Conservation (phyloP, 2,329 filamentous ascomycete genomes). For the Fusarium caatingaense region DNA sequence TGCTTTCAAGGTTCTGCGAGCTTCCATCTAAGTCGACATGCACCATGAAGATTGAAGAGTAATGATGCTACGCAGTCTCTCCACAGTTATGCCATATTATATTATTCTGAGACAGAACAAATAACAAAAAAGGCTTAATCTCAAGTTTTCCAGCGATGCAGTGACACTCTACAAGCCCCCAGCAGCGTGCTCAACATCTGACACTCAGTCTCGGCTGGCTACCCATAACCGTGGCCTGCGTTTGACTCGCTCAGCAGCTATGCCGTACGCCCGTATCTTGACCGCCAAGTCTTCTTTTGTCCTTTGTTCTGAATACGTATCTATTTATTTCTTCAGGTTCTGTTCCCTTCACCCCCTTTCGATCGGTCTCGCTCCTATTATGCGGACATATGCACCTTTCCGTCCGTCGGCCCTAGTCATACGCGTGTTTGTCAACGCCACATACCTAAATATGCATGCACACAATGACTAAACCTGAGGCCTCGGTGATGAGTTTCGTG, state of each 20-base stretch:
- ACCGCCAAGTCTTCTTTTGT: conserved; percentile 18
- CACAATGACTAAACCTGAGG: neutral
- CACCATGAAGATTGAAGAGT: neutral
- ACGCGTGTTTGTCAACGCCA: conserved; percentile 21
- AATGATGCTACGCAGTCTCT: neutral
- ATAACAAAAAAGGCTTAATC: neutral
- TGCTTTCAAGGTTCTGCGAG: conserved; percentile 58
- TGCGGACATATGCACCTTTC: conserved; percentile 21
- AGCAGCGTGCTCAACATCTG: conserved; percentile 36
- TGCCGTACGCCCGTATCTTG: conserved; percentile 16
- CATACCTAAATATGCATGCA: neutral
- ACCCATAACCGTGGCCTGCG: conserved; percentile 21
- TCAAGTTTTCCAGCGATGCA: neutral
- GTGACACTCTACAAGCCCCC: conserved; percentile 8
- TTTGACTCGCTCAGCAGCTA: conserved; percentile 29
- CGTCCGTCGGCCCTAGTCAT: conserved; percentile 4
- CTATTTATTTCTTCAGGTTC: neutral
- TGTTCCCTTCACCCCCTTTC: neutral
- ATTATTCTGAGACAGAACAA: neutral
- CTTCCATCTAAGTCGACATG: conserved; percentile 50
- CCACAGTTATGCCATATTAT: neutral
- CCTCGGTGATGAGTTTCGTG: conserved; percentile 1
- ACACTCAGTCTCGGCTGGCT: conserved; percentile 41
- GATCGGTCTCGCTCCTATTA: neutral
- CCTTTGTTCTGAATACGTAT: neutral